Base-by-base conservation (phyloP, 2,329 filamentous ascomycete genomes). In the Trichophyton rubrum region DNA sequence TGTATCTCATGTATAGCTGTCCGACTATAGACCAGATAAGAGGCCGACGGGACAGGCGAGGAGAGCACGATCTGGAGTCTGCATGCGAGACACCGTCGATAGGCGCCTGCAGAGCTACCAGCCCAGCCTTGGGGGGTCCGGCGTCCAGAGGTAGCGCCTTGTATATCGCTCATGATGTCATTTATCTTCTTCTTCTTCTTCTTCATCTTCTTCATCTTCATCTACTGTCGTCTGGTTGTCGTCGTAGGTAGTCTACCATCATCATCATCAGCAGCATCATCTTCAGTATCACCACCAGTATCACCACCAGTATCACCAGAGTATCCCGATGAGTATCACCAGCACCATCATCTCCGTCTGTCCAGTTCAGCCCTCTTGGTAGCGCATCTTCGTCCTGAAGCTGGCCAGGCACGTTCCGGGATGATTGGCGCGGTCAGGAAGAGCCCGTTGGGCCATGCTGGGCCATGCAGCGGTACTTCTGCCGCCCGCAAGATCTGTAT, bases 361-460 rank as follows among this genome's bases (percentile, higher is more conserved):
- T 30, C 27, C 27, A 30, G 27, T 6, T 30, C 27, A 30, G 27
- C 27, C 27, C 27, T 30, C 27, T 7, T 1, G 27, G 27, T 7
- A 7, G 33, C 33, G 33, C 33, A 38, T 38, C 9, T 38, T 38
- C 33, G 33, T 30, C 27, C 27, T 30, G 15, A 17, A 38, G 49
- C 49, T 38, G 27, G 40, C 35, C 56, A 45, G 56, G 40, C 56
- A 58, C 56, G 56, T 58, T 58, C 56, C 41, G 56, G 56, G 56
- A 58, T 58, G 56, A 58, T 58, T 58, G 56, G 56, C 56, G 40
- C 35, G 56, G 41, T 58, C 15, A 43, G n/a, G 40, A 38, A 38
- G 33, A 38, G 33, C 33, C 33, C 33, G 55, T 35, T 40, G n/a
- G 55, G 17, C n/a, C n/a, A 57, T 55, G 49, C 49, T 55, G 30